Evolutionary conservation across 352 stramenopile genomes (phyloP), one percentile per base, ranked within the genome.

Genomic region (Aphanomyces cochlioides): DNA sequence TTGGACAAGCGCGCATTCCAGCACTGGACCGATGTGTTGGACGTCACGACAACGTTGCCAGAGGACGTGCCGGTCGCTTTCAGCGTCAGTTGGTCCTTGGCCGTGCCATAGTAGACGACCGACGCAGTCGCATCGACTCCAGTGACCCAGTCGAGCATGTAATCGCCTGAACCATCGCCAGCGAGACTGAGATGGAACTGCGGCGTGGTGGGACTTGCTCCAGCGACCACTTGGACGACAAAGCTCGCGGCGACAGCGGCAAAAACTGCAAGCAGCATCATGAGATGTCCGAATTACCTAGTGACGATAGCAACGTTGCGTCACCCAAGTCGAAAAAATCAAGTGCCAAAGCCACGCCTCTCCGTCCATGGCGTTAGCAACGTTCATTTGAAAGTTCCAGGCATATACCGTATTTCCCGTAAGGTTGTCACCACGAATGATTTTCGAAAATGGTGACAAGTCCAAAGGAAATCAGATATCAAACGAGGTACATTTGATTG

Each of bases 141-240:
- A 3, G 81, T 86, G 73, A 92, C 75, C 84, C 84, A 92, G 69
- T 92, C 84, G 50, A 92, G 69, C 74, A 86, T 88, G 74, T 89
- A 92, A 66, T 85, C 74, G 45, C 79, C 45, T 53, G 74, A 36
- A 43, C 69, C 74, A 73, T 79, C 57, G 21, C 77, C 70, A 0
- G 85, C 80, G 57, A 90, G 64, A 48, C 79, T 90, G 56, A 92
- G 74, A 67, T 92, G 84, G 73, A 89, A 92, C 72, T 92, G 84
- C 47, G 74, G 71, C 47, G 80, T 73, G 2, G 77, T 2, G 7
- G 50, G 50, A 58, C 15, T 12, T 12, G 50, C 15, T 12, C 17
- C 50, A 19, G 50, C 50, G 50, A 19, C 15, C 8, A 58, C 36
- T 12, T n/a, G 43, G 43, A n/a, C 10, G 43, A n/a, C 43, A 50